Percentiles rank a stretch among this genome's conserved stretches.
Conservation (phyloP, 805 yeast species). For the Starmerella stellata region DNA sequence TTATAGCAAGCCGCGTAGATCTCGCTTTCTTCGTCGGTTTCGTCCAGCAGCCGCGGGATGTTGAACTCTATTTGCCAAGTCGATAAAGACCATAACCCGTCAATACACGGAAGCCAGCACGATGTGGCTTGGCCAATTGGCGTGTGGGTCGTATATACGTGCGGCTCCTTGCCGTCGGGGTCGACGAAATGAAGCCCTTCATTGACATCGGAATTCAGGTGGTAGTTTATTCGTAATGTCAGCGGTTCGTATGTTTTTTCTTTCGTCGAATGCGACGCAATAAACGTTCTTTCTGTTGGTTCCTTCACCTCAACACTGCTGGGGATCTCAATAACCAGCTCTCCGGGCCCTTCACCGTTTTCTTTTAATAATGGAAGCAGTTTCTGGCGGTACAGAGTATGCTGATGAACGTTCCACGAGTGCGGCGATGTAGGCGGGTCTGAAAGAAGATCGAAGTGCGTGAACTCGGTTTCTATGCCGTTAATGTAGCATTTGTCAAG, state of each 20-base stretch:
- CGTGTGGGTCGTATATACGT: conserved; percentile 67
- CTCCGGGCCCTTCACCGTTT: conserved; percentile 42
- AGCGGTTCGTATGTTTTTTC: conserved; percentile 44
- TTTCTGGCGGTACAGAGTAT: conserved; percentile 13
- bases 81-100: conserved; percentile 67
- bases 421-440: conserved; percentile 20
- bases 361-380: conserved; percentile 18
- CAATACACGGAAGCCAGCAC: conserved; percentile 96
- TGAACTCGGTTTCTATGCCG: conserved; percentile 36
- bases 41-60: conserved; percentile 51
- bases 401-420: conserved; percentile 18
- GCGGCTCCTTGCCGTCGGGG: conserved; percentile 31
- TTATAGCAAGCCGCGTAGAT: conserved; percentile 28
- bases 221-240: conserved; percentile 49
- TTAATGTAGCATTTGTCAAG: conserved; percentile 51
- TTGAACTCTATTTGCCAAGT: conserved; percentile 86
- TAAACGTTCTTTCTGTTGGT: conserved; percentile 29
- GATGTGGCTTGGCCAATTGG: conserved; percentile 68
- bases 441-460: conserved; percentile 36
- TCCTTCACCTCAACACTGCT: conserved; percentile 43
- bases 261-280: conserved; percentile 21
- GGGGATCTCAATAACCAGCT: conserved; percentile 45
- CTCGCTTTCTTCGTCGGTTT: conserved; percentile 16
- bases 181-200: conserved; percentile 45
- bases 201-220: conserved; percentile 42